Evolutionary conservation across 768 basidiomycete genomes (phyloP).

Genomic region (Chiua virens): DNA sequence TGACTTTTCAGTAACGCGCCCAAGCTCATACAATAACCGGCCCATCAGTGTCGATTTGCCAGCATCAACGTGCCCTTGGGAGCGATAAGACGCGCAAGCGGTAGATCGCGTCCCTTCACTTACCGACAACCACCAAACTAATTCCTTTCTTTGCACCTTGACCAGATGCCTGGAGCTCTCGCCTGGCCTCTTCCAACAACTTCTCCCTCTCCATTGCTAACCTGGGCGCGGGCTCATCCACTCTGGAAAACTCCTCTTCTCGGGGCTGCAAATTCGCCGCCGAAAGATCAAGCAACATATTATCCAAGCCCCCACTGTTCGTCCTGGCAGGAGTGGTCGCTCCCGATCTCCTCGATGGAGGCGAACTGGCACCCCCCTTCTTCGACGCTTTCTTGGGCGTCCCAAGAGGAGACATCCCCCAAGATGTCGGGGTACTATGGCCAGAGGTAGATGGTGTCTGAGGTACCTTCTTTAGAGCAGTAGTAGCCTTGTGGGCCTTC

Average conservation of each 20-base stretch:
- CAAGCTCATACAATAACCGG: slow-evolving; percentile 87
- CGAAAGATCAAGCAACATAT: slow-evolving; percentile 68
- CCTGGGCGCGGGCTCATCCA: slow-evolving; percentile 57
- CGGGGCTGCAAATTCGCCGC: slow-evolving; percentile 63
- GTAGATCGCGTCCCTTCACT: slow-evolving; percentile 11
- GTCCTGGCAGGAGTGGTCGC: slow-evolving; percentile 42
- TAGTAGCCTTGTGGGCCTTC: slow-evolving; percentile 58
- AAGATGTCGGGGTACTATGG: slow-evolving; percentile 39
- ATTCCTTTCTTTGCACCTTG: slow-evolving; percentile 64
- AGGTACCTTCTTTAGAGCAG: slow-evolving; percentile 43
- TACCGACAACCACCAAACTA: slow-evolving; percentile 92
- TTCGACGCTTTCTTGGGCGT: slow-evolving; percentile 44
- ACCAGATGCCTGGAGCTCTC: slow-evolving; percentile 45
- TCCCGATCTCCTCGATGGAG: slow-evolving; percentile 39
- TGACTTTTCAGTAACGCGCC: slow-evolving; percentile 83
- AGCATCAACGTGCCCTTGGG: slow-evolving; percentile 93
- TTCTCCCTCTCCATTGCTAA: slow-evolving; percentile 74
- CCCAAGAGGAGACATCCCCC: slow-evolving; percentile 41
- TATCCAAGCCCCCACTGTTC: slow-evolving; percentile 41
- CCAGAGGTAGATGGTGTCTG: slow-evolving; percentile 38
- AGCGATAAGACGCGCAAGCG: slow-evolving; percentile 8
- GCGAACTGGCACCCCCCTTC: slow-evolving; percentile 34
- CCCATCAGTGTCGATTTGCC: slow-evolving; percentile 99
- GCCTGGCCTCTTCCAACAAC: slow-evolving; percentile 76
- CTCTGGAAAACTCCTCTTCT: slow-evolving; percentile 35